phyloP scores from a whole-genome alignment of 2,329 filamentous ascomycete species.

The Cryphonectria radicalis region DNA sequence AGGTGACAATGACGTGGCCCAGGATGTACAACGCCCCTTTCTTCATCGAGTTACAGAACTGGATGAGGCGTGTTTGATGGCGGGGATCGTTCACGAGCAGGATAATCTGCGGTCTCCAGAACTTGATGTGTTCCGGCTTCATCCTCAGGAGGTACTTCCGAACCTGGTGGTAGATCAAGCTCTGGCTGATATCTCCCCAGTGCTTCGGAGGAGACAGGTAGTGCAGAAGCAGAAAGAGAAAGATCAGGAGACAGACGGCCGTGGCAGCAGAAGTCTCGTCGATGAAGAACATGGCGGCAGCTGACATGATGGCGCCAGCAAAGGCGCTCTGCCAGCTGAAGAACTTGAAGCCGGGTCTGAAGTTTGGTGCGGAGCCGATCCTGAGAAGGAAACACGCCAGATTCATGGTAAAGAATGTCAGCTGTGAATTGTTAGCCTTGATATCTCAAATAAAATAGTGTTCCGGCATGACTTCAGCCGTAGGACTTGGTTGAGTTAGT shows the following conservation, averaged over 20 bases:
- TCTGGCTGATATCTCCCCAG: constrained; percentile 90
- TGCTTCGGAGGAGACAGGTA: constrained; percentile 84
- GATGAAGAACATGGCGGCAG: constrained; percentile 86
- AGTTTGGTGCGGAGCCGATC: constrained; percentile 86
- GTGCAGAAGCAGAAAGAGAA: constrained; percentile 84
- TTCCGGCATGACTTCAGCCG: not conserved
- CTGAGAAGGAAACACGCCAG: constrained; percentile 85
- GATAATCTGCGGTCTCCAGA: constrained; percentile 88
- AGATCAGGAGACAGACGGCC: constrained; percentile 72
- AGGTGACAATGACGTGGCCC: constrained; percentile 84
- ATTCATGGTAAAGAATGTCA: constrained; percentile 91
- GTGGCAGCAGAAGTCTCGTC: constrained; percentile 79
- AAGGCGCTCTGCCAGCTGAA: constrained; percentile 87
- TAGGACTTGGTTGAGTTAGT: not conserved
- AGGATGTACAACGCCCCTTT: constrained; percentile 85
- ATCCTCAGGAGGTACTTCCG: constrained; percentile 85
- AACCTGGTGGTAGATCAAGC: constrained; percentile 84
- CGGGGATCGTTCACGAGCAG: constrained; percentile 82
- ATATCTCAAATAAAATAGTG: not conserved
- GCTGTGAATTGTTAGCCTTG: constrained; percentile 47
- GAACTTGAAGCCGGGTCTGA: constrained; percentile 84
- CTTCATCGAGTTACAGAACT: constrained; percentile 90
- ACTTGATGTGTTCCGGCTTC: constrained; percentile 87
- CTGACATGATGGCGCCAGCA: constrained; percentile 74
- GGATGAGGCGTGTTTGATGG: constrained; percentile 80